Percentiles rank a stretch among this genome's conserved stretches.
These are phyloP conservation scores for Salix brachista DNA, from an alignment of 345 rosid species.

Conservation along the genomic window DNA sequence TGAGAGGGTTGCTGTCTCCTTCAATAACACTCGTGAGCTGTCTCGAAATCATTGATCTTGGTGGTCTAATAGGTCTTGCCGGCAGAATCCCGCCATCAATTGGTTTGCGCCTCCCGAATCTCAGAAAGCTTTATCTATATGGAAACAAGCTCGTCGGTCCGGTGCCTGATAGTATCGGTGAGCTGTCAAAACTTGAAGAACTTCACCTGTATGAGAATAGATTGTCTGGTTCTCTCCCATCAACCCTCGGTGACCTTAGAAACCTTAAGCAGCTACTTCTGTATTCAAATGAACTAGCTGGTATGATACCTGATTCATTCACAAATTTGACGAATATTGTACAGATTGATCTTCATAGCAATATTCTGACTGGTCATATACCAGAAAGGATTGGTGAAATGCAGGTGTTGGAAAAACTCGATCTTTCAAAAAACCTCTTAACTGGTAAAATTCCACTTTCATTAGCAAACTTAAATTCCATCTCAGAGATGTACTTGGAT, in stretches of 20 bases:
- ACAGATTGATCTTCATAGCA: constrained; percentile 42
- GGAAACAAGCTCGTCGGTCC: constrained; percentile 47
- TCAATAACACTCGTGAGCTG: constrained; percentile 36
- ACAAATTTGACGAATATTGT: constrained; percentile 37
- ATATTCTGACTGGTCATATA: constrained; percentile 35
- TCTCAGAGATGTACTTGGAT: constrained; percentile 44
- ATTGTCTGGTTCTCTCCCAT: constrained; percentile 43
- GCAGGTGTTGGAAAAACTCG: constrained; percentile 38
- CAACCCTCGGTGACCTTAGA: constrained; percentile 34
- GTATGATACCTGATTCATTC: constrained; percentile 35
- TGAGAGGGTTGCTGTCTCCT: constrained; percentile 46
- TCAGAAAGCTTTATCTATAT: constrained; percentile 37
- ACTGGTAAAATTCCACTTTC: constrained; percentile 41
- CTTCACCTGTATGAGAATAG: constrained; percentile 47
- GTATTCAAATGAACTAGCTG: constrained; percentile 39
- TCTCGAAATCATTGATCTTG: constrained; percentile 51
- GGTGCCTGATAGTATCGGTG: constrained; percentile 48
- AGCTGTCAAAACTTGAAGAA: constrained; percentile 41
- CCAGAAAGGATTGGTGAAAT: constrained; percentile 40
- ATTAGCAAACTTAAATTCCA: constrained; percentile 25
- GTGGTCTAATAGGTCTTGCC: constrained; percentile 40
- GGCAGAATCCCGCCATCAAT: constrained; percentile 46
- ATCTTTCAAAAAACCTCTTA: constrained; percentile 43
- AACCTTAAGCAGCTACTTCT: constrained; percentile 38
- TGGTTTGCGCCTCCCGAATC: constrained; percentile 35